phyloP scores from a whole-genome alignment of 371 early-diverging fungal genomes.

The Zychaea mexicana region DNA sequence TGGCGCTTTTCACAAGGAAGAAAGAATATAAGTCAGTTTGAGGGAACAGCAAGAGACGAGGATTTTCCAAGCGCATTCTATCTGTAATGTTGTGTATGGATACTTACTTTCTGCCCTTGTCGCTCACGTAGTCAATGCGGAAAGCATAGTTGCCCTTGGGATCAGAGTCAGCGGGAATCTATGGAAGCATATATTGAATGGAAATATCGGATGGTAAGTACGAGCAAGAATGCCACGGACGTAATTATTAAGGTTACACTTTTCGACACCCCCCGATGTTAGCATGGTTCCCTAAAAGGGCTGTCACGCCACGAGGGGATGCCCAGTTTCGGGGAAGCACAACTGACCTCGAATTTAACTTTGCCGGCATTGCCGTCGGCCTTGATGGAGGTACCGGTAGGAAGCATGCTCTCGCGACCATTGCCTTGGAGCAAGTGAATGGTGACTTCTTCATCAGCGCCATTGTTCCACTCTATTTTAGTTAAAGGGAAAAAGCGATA shows the following conservation, averaged over 20 bases:
- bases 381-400: slow-evolving; percentile 13
- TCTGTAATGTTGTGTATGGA: too few relatives aligned
- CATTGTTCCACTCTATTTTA: slow-evolving; percentile 15
- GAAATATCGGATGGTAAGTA: slow-evolving; percentile 3
- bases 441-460: slow-evolving; percentile 5
- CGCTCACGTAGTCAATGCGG: slow-evolving; percentile 10
- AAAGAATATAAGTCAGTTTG: too few relatives aligned
- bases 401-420: slow-evolving; percentile 9
- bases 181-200: not conserved
- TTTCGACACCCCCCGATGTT: too few relatives aligned
- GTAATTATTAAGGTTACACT: not conserved
- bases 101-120: slow-evolving; percentile 15
- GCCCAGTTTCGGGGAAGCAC: not conserved
- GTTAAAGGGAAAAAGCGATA: not conserved
- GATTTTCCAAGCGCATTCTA: too few relatives aligned
- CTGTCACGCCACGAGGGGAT: not conserved
- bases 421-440: slow-evolving; percentile 15
- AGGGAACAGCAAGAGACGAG: too few relatives aligned
- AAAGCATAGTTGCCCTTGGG: slow-evolving; percentile 12
- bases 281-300: not conserved
- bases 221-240: slow-evolving; percentile 3
- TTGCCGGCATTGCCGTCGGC: slow-evolving; percentile 9
- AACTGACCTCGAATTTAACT: slow-evolving; percentile 10
- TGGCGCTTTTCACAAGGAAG: too few relatives aligned
- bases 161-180: slow-evolving; percentile 11